phyloP scores from a whole-genome alignment of 2,329 filamentous ascomycete genomes.

The Geosmithia putterillii region DNA sequence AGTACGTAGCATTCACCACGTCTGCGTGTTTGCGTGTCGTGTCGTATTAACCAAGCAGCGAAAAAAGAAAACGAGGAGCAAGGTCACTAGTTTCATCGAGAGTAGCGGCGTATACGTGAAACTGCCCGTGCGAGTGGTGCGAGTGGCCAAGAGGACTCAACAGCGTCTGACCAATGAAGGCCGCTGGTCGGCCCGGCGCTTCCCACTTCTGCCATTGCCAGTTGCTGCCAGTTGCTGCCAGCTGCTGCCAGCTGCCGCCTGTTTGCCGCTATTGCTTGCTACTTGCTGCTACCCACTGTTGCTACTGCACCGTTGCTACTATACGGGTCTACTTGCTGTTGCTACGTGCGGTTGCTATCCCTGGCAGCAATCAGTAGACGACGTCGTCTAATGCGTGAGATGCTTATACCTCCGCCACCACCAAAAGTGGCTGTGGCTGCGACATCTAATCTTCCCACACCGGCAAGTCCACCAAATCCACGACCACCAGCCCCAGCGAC shows the following conservation, averaged over 20 bases:
- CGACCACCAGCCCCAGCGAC: neutral
- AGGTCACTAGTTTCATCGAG: neutral
- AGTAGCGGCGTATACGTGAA: neutral
- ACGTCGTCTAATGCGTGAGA: neutral
- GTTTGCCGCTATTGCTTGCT: no score
- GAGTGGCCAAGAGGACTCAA: neutral
- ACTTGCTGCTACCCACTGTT: neutral
- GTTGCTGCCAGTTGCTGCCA: no score
- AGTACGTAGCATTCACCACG: neutral
- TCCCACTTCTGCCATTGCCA: no score
- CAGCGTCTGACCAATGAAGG: neutral
- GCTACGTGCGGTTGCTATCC: neutral
- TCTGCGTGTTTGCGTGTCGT: no score
- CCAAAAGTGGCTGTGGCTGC: no score
- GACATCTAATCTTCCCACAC: no score
- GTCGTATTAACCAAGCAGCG: neutral
- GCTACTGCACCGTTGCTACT: no score
- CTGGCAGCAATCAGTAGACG: neutral
- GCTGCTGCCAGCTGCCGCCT: no score
- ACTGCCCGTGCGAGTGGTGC: neutral
- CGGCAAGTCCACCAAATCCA: no score
- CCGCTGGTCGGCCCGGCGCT: neutral
- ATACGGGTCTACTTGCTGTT: no score
- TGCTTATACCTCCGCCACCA: no score
- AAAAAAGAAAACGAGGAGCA: neutral